Evolutionary conservation across 768 basidiomycete genomes (phyloP), one percentile per base, ranked within the genome.

Genomic region (Rubroboletus satanas): DNA sequence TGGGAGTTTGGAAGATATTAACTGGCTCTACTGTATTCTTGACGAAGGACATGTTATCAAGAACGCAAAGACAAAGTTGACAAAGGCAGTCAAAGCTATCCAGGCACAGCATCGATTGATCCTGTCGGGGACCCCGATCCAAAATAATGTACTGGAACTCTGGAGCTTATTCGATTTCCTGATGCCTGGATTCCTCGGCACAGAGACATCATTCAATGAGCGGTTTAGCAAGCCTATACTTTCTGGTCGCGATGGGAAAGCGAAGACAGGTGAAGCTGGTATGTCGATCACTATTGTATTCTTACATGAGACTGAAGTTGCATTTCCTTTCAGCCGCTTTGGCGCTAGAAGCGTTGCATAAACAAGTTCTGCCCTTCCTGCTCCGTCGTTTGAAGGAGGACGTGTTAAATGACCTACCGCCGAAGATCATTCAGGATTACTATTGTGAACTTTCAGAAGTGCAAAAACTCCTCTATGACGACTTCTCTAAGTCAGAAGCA

Each of bases 21-120:
- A 85, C 63, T 99, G 93, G 92, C 79, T 97, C 38, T 99, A 96
- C 69, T 98, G 95, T 73, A 87, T 98, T 39, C 81, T 99, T 51
- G 97, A 99, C 66, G 97, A 99, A 74, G 97, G 97, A 0, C 97
- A 99, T 72, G 84, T 98, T 60, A 98, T 99, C 74, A 98, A 98
- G 79, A 99, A 98, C 67, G 89, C 93, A 36, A 98, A 96, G 74
- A 98, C 97, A 23, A 98, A 98, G 71, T 80, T 99, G 37, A 94
- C 96, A 1, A 93, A 94, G 69, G 94, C 97, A 1, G 91, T 98
- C 64, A 99, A 99, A 71, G 82, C 78, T 54, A 81, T 98, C 43
- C 83, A 82, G 51, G 92, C 96, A 1, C 87, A 94, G 54, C 97
- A 99, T 73, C 87, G 97, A 23, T 78, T 99, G 21, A 90, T 99